Evolutionary conservation across 345 rosid genomes (phyloP).

Genomic region (Arabidopsis suecica): DNA sequence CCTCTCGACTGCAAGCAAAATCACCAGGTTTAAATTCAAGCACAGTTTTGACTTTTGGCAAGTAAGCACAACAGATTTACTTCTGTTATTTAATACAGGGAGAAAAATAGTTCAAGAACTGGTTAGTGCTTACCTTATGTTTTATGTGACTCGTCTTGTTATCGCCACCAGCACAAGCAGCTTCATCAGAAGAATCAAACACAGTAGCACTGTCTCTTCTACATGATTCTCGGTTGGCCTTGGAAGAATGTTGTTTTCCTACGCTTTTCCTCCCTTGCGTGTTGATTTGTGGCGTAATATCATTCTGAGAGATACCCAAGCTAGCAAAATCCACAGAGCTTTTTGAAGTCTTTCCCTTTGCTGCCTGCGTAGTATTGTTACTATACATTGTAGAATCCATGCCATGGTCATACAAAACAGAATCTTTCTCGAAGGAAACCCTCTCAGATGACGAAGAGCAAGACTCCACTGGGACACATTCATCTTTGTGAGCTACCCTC

Average conservation of each 20-base stretch:
- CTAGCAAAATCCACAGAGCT: conserved; percentile 37
- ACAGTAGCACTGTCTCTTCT: conserved; percentile 49
- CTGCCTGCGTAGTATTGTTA: conserved; percentile 45
- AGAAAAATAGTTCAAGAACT: background rate
- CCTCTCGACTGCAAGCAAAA: conserved; percentile 52
- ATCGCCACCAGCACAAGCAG: conserved; percentile 39
- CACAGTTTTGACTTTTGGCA: conserved; percentile 17
- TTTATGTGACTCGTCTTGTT: conserved; percentile 47
- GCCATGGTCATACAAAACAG: conserved; percentile 39
- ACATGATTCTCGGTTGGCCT: conserved; percentile 51
- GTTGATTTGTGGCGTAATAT: conserved; percentile 50
- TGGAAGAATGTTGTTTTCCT: conserved; percentile 50
- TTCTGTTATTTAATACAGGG: background rate
- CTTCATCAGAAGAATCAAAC: conserved; percentile 45
- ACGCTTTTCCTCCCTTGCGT: conserved; percentile 53
- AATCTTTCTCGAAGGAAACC: conserved; percentile 51
- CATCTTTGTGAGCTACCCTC: conserved; percentile 80
- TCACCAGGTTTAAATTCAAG: conserved; percentile 29
- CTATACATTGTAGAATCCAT: conserved; percentile 48
- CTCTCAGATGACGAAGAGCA: conserved; percentile 54
- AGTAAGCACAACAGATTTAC: background rate
- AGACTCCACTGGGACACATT: conserved; percentile 59
- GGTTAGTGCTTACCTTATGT: conserved; percentile 51
- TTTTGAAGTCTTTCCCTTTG: conserved; percentile 46
- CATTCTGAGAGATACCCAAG: conserved; percentile 47